A percentile compares a stretch with the other conserved stretches of the same genome.
Conservation (phyloP, 441 rosid genomes). For the Hura crepitans region DNA sequence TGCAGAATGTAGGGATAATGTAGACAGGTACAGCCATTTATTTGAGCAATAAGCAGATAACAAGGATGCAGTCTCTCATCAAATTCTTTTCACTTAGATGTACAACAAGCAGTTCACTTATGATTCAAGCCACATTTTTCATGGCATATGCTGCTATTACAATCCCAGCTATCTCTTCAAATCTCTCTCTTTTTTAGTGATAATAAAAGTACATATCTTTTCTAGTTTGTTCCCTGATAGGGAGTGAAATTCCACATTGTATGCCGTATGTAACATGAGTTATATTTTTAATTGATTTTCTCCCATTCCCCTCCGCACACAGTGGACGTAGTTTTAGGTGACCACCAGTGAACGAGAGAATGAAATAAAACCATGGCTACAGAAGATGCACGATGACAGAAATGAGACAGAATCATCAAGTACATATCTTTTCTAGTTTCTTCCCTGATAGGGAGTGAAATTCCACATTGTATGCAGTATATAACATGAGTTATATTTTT, state of each 20-base stretch:
- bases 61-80: background rate
- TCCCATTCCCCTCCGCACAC: background rate
- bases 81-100: background rate
- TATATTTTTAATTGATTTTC: background rate
- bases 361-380: background rate
- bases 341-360: too few relatives aligned
- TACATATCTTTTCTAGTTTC: too few relatives aligned
- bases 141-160: background rate
- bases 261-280: too few relatives aligned
- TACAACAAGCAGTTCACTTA: background rate
- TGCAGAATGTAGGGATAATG: background rate
- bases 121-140: background rate
- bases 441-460: background rate
- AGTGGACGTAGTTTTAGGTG: background rate
- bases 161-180: background rate
- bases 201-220: background rate
- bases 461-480: background rate
- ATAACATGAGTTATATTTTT: too few relatives aligned
- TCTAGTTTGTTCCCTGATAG: background rate
- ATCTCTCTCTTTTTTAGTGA: background rate
- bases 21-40: background rate
- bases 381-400: background rate
- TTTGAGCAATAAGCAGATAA: slow-evolving; percentile 11
- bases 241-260: background rate
- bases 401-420: background rate